phyloP scores from a whole-genome alignment of 352 stramenopile genomes.

The Phytophthora cactorum region DNA sequence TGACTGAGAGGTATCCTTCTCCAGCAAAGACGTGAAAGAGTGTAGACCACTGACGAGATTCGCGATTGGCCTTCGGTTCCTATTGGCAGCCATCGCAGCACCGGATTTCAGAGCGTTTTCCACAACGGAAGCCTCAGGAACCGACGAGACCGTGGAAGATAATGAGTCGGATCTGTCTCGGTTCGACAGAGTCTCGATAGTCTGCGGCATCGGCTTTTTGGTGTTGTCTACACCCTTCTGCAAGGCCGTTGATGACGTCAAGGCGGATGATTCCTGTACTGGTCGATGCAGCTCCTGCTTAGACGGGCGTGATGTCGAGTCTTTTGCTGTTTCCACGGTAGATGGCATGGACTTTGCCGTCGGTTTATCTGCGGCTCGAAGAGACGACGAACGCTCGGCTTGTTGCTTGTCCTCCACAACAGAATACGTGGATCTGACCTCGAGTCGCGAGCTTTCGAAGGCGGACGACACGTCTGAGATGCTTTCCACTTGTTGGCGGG shows the following conservation, averaged over 20 bases:
- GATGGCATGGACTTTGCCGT: conserved; percentile 18
- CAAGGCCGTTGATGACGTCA: conserved; percentile 2
- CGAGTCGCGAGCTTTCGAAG: conserved; percentile 14
- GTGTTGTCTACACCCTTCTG: background rate
- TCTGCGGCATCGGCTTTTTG: background rate
- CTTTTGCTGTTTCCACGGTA: background rate
- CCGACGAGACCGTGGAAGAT: conserved; percentile 64
- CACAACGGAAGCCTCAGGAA: conserved; percentile 43
- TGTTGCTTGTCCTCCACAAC: conserved; percentile 21
- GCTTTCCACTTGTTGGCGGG: conserved; percentile 11
- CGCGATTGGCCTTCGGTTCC: conserved; percentile 42
- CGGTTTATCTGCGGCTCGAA: conserved; percentile 15
- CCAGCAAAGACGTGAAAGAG: conserved; percentile 74
- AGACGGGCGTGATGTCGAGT: background rate
- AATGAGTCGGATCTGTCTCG: conserved; percentile 45
- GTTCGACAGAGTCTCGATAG: conserved; percentile 1
- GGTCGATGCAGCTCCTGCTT: conserved; percentile 2
- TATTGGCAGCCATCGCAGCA: conserved; percentile 12
- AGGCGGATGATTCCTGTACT: background rate
- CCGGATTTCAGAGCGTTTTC: conserved; percentile 30
- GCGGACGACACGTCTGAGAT: conserved; percentile 19
- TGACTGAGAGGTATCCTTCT: conserved; percentile 50
- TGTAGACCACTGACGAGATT: conserved; percentile 81
- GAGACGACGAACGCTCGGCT: conserved; percentile 10
- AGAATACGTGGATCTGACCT: conserved; percentile 19